Percentiles rank a stretch among this genome's conserved stretches.
These are phyloP conservation scores for Entophlyctis luteolus DNA, from an alignment of 192 early-diverging fungal genomes.

Conservation along the genomic window DNA sequence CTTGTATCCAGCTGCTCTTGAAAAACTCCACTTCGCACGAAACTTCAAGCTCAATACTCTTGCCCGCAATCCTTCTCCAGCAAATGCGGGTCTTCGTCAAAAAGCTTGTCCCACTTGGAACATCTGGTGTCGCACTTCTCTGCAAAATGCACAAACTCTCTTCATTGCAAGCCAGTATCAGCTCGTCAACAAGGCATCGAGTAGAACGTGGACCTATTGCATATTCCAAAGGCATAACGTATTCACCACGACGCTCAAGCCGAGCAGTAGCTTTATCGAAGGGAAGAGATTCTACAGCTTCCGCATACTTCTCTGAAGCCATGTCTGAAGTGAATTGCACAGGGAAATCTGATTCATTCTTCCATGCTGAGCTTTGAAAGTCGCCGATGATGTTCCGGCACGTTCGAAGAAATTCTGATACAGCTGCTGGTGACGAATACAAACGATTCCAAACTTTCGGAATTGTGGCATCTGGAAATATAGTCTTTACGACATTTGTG, in stretches of 20 bases:
- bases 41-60: conserved; percentile 14
- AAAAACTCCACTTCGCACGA: conserved; percentile 38
- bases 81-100: conserved; percentile 28
- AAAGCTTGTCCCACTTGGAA: conserved; percentile 46
- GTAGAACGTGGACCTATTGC: conserved; percentile 35
- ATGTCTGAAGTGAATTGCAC: conserved; percentile 1
- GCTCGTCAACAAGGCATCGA: conserved; percentile 20
- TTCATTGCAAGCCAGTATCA: not conserved
- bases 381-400: not conserved
- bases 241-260: conserved; percentile 21
- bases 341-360: not conserved
- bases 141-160: conserved; percentile 34
- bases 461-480: not conserved
- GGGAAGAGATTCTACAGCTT: not conserved
- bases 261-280: not conserved
- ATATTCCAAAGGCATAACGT: conserved; percentile 26
- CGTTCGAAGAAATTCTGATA: not conserved
- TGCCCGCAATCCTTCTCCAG: conserved; percentile 6
- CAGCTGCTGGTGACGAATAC: not conserved
- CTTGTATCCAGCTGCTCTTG: conserved; percentile 45
- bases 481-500: conserved; percentile 21
- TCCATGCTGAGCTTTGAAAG: not conserved
- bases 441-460: not conserved
- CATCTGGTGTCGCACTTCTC: conserved; percentile 38
- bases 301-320: not conserved